Evolutionary conservation across 2,329 filamentous ascomycete genomes (phyloP).

Genomic region (Claviceps humidiphila): DNA sequence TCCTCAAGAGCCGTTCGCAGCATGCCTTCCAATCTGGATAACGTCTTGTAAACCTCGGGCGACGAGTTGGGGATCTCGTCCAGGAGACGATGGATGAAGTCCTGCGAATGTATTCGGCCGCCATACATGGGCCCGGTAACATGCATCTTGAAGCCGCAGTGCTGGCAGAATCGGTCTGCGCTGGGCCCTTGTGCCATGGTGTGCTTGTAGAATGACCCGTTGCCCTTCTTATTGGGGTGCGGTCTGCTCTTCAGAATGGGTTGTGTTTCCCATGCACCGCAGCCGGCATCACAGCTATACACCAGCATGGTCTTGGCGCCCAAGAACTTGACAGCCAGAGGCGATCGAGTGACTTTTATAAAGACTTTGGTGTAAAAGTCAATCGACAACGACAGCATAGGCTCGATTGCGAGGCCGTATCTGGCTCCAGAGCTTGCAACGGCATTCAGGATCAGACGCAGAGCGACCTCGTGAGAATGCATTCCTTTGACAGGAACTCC

Average conservation of each 20-base stretch:
- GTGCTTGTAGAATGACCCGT: constrained; percentile 63
- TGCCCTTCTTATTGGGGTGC: constrained; percentile 55
- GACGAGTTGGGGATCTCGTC: constrained; percentile 56
- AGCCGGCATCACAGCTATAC: constrained; percentile 82
- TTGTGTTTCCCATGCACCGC: constrained; percentile 83
- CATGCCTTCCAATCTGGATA: constrained; percentile 78
- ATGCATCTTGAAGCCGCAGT: constrained; percentile 80
- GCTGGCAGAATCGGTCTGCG: constrained; percentile 53
- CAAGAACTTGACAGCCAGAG: constrained; percentile 77
- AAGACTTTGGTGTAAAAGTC: constrained; percentile 93
- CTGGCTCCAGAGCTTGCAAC: constrained; percentile 68
- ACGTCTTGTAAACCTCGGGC: constrained; percentile 62
- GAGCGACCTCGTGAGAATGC: constrained; percentile 77
- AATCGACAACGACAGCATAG: constrained; percentile 81
- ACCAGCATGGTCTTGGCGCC: constrained; percentile 87
- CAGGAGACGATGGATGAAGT: constrained; percentile 71
- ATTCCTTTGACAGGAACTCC: constrained; percentile 74
- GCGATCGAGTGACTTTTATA: constrained; percentile 65
- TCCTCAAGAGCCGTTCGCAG: constrained; percentile 80
- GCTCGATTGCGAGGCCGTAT: constrained; percentile 82
- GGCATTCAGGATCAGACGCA: constrained; percentile 74
- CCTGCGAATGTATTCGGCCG: constrained; percentile 71
- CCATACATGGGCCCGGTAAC: constrained; percentile 90
- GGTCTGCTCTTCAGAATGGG: constrained; percentile 57
- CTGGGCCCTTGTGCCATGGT: constrained; percentile 59